phyloP scores from a whole-genome alignment of 768 basidiomycete species.

The Bullera alba region DNA sequence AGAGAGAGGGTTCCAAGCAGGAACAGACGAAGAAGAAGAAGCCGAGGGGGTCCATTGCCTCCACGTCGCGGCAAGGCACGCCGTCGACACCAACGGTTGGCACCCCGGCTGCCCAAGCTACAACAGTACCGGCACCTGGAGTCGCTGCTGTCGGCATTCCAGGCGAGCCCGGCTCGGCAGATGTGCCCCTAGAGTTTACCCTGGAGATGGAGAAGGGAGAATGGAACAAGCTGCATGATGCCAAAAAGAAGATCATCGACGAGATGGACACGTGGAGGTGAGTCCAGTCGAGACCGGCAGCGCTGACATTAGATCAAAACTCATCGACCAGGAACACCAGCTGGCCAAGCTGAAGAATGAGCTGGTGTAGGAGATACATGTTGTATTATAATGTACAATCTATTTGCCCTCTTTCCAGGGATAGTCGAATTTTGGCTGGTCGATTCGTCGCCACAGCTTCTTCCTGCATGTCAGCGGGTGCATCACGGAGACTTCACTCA shows the following conservation, averaged over 20 bases:
- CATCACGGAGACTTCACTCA: constrained; percentile 48
- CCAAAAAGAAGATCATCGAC: constrained; percentile 60
- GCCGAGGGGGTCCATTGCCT: constrained; percentile 49
- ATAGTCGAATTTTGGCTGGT: constrained; percentile 58
- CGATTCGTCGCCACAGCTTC: constrained; percentile 54
- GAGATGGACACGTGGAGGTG: constrained; percentile 69
- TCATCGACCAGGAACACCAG: constrained; percentile 80
- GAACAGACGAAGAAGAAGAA: constrained; percentile 46
- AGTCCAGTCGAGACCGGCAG: background rate
- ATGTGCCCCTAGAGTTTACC: constrained; percentile 71
- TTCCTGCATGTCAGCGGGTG: constrained; percentile 53
- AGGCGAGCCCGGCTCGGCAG: constrained; percentile 50
- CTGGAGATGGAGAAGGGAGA: constrained; percentile 81
- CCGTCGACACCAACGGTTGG: background rate
- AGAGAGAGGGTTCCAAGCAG: constrained; percentile 23
- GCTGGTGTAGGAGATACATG: background rate
- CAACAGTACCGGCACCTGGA: constrained; percentile 1
- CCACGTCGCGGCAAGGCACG: constrained; percentile 43
- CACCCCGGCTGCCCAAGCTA: constrained; percentile 27
- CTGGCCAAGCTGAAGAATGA: constrained; percentile 49
- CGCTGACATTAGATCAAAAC: constrained; percentile 41
- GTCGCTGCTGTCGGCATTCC: constrained; percentile 7
- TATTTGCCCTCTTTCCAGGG: constrained; percentile 64
- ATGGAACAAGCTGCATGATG: constrained; percentile 67
- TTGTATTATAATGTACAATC: constrained; percentile 1